Percentiles rank a stretch among this genome's conserved stretches.
These are phyloP conservation scores for Fusarium sp. DNA, from an alignment of 2,329 filamentous ascomycete species.

Conservation along the genomic window DNA sequence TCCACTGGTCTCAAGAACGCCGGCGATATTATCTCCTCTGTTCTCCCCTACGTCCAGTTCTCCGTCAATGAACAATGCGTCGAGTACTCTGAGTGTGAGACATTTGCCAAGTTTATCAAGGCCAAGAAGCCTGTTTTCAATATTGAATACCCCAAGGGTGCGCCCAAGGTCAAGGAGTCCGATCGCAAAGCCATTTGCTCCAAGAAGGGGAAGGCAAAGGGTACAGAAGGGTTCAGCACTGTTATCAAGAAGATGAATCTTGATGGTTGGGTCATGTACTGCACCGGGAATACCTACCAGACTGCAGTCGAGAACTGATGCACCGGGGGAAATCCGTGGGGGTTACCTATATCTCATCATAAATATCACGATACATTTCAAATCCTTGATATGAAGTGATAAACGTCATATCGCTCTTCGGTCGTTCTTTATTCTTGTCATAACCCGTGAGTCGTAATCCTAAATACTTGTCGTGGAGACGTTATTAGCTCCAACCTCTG, in stretches of 20 bases:
- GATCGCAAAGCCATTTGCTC: slow-evolving; percentile 56
- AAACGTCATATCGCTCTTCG: not conserved
- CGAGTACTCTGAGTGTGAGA: slow-evolving; percentile 66
- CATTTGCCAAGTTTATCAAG: slow-evolving; percentile 65
- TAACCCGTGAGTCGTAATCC: slow-evolving; percentile 1
- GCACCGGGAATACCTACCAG: slow-evolving; percentile 49
- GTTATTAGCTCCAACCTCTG: not conserved
- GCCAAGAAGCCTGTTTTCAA: slow-evolving; percentile 75
- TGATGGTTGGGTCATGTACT: slow-evolving; percentile 70
- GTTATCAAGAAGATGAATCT: slow-evolving; percentile 72
- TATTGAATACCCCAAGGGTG: slow-evolving; percentile 73
- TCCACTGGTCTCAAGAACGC: slow-evolving; percentile 76
- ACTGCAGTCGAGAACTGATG: slow-evolving; percentile 34
- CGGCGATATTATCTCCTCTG: slow-evolving; percentile 62
- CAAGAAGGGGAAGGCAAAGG: slow-evolving; percentile 47
- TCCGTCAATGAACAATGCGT: slow-evolving; percentile 76
- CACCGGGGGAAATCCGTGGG: not conserved
- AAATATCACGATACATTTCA: not conserved
- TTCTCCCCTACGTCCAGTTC: slow-evolving; percentile 65
- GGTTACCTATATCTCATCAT: not conserved
- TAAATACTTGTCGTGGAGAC: not conserved
- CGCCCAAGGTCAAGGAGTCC: slow-evolving; percentile 48
- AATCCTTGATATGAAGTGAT: not conserved
- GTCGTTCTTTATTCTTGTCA: slow-evolving; percentile 8
- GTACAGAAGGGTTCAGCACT: slow-evolving; percentile 65